Base-by-base conservation (phyloP, 768 basidiomycete genomes). In the Tubosaeta sp. region DNA sequence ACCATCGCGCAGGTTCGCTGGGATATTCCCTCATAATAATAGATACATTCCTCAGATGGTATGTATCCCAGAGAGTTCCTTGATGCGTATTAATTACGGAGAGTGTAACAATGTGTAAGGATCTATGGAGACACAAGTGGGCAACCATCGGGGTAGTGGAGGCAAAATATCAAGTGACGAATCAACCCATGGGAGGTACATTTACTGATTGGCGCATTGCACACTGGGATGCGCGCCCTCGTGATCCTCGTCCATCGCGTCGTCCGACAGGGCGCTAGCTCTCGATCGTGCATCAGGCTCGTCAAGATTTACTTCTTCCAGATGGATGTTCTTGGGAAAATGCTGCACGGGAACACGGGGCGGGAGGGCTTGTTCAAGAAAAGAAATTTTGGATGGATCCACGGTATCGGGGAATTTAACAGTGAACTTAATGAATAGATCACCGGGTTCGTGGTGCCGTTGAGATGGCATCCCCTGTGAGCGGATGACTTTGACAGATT, bases 391-490 rank as follows among this genome's bases (percentile, higher is more conserved):
- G 29, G 76, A 73, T 29, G 82, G 74, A 52, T 87, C 80, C 68
- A 99, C 80, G 49, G 71, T 64, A 27, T 93, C 90, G 32, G 96
- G 96, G 83, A 98, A 99, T 52, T 77, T 82, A 64, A 99, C 90
- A 55, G 77, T 76, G 59, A 98, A 72, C 65, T 85, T 88, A 70
- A 99, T 79, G 67, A 82, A 93, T 53, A 99, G 80, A 71, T 98
- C 93, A 34, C 96, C 96, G 35, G 85, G 81, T 66, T 99, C 94
- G 72, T 98, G 96, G 72, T 98, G 95, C 54, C 96, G 85, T 69
- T 90, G 90, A 45, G 96, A 97, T 12, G 95, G 96, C 96, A 99
- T 99, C 55, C 96, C 96, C 73, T 98, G 94, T 5, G 89, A 90
- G 44, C 81, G 81, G 60, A 99, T 87, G 57, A 94, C 86, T 72